Evolutionary conservation across 768 basidiomycete genomes (phyloP), one percentile per base, ranked within the genome.

Genomic region (Mycena haematopus): DNA sequence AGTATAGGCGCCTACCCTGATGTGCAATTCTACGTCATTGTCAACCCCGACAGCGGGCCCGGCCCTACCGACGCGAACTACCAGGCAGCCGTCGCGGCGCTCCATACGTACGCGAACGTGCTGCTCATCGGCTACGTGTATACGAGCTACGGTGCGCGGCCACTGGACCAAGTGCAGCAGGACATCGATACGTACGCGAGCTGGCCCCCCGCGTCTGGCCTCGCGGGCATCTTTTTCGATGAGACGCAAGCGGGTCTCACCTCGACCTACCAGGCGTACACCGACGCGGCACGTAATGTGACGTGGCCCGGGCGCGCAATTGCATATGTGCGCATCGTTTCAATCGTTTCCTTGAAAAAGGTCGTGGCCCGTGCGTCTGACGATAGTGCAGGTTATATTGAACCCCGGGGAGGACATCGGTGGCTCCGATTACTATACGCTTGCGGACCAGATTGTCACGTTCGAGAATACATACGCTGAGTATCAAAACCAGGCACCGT

Each of bases 221-320:
- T 56, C 14, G 29, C 36, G 15, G 60, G 60, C 35, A 62, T 62
- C 46, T 62, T 62, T 24, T 62, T 62, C 53, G 60, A 62, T 29
- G 53, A 62, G 38, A 62, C 59, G 46, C 44, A 38, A 24, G 35
- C 44, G 19, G 59, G 52, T 10, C 53, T 62, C 6, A 56, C 54
- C 22, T 15, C 3, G 49, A 55, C 47, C 11, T 56, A 62, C 51
- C 42, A 33, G 24, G 47, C 55, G 33, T 56, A 62, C 44, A 29
- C 35, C 49, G 33, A 44, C 11, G 42, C 42, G 33, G 55, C 25
- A 19, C 60, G 53, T 8, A 24, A n/a, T 22, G 60, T 46, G 38
- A 52, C 42, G 15, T 62, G 47, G 47, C 22, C 54, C 24, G 29
- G 27, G 10, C n/a, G 49, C 1, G n/a, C 54, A 11, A 56, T 42